Evolutionary conservation across 148 eudicot genomes (phyloP).

Genomic region (Simmondsia chinensis): DNA sequence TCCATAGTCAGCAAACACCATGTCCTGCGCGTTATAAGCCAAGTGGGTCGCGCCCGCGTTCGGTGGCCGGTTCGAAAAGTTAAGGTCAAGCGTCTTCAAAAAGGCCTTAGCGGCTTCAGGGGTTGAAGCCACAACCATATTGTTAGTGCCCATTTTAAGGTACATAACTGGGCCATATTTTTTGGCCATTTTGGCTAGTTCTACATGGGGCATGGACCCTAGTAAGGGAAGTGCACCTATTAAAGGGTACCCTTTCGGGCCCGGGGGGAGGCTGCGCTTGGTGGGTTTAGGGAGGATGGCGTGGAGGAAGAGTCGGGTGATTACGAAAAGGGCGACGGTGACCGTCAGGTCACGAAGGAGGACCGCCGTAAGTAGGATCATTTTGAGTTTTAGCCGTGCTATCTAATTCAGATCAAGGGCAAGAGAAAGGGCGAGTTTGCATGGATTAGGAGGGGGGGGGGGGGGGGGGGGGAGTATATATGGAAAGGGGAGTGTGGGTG

Average conservation of each 20-base stretch:
- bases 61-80: conserved; percentile 18
- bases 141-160: conserved; percentile 18
- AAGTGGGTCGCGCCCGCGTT: conserved; percentile 13
- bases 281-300: background rate
- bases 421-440: no score
- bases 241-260: conserved; percentile 21
- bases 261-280: conserved; percentile 22
- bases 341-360: no score
- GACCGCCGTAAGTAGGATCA: no score
- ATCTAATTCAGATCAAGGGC: no score
- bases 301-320: background rate
- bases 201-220: conserved; percentile 19
- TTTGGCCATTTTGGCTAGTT: conserved; percentile 18
- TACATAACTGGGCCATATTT: conserved; percentile 21
- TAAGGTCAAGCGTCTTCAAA: conserved; percentile 13
- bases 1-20: conserved; percentile 21
- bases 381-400: no score
- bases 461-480: no score
- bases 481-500: no score
- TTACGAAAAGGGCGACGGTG: conserved; percentile 5
- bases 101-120: conserved; percentile 16
- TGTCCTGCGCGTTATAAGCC: conserved; percentile 20
- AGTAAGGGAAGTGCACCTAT: conserved; percentile 20
- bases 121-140: conserved; percentile 19
- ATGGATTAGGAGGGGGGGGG: no score